A percentile compares a stretch with the other conserved stretches of the same genome.
phyloP scores from a whole-genome alignment of 306 rosid species.

The apple (Malus domestica) region DNA sequence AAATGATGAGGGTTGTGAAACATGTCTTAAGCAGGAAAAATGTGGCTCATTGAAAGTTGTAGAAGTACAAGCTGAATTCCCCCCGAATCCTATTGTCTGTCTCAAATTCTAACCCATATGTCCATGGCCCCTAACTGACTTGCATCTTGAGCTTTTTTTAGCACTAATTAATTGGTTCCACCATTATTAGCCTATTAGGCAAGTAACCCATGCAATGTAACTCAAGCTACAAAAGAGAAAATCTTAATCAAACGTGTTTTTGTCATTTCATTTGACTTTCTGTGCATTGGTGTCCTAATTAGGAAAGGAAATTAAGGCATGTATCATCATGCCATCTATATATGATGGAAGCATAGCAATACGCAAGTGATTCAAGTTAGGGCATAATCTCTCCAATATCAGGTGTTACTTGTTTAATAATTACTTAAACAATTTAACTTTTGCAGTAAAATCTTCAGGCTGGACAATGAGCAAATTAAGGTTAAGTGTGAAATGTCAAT shows the following conservation, averaged over 20 bases:
- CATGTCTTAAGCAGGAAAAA: slow-evolving; percentile 35
- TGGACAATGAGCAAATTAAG: not conserved
- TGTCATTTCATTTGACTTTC: not conserved
- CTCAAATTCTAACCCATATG: slow-evolving; percentile 5
- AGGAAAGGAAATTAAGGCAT: not conserved
- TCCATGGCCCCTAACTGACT: not conserved
- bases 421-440: too few species aligned
- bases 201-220: not conserved
- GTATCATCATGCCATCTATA: not conserved
- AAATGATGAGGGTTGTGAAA: slow-evolving; percentile 42
- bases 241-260: not conserved
- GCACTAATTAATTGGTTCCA: slow-evolving; percentile 22
- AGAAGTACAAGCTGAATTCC: slow-evolving; percentile 8
- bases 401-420: too few species aligned
- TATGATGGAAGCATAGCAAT: not conserved
- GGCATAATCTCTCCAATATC: too few species aligned
- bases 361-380: not conserved
- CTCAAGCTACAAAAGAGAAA: not conserved
- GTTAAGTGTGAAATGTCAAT: not conserved
- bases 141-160: slow-evolving; percentile 7
- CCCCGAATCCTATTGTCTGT: slow-evolving; percentile 1
- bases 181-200: not conserved
- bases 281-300: not conserved
- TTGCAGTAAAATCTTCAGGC: not conserved
- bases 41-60: not conserved